A percentile compares a stretch with the other conserved stretches of the same genome.
Evolutionary conservation across 331 rosid species (phyloP).

Genomic region (Acacia pycnantha): DNA sequence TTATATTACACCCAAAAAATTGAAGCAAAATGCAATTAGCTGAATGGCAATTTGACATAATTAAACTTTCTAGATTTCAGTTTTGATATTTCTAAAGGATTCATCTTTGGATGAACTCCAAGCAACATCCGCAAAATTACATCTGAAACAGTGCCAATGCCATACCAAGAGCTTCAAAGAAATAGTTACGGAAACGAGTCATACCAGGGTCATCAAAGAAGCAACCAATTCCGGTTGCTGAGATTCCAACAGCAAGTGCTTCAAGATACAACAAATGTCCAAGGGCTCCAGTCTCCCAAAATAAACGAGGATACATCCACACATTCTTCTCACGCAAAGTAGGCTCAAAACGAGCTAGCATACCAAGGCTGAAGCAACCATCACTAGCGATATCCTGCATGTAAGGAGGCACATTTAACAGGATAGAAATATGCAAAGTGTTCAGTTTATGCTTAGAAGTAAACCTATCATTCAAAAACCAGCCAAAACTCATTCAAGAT

Average conservation of each 20-base stretch:
- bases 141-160: conserved; percentile 6
- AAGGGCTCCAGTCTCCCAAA: conserved; percentile 98
- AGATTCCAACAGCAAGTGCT: conserved; percentile 83
- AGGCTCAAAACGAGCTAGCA: conserved; percentile 80
- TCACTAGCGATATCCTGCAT: conserved; percentile 86
- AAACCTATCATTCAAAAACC: neutral
- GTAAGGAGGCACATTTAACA: conserved; percentile 23
- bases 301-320: conserved; percentile 92
- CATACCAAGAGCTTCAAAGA: neutral
- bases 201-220: conserved; percentile 93
- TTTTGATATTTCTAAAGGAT: neutral
- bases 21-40: neutral
- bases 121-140: neutral
- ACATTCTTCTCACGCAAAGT: conserved; percentile 52
- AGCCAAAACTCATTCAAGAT: neutral
- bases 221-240: conserved; percentile 99
- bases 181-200: conserved; percentile 12
- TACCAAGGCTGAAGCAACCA: conserved; percentile 97
- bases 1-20: neutral
- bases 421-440: neutral
- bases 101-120: neutral
- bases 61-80: neutral
- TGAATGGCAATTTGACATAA: neutral
- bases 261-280: conserved; percentile 96
- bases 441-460: conserved; percentile 12